phyloP scores from a whole-genome alignment of 2,329 filamentous ascomycete genomes.

The Claviceps sp. region DNA sequence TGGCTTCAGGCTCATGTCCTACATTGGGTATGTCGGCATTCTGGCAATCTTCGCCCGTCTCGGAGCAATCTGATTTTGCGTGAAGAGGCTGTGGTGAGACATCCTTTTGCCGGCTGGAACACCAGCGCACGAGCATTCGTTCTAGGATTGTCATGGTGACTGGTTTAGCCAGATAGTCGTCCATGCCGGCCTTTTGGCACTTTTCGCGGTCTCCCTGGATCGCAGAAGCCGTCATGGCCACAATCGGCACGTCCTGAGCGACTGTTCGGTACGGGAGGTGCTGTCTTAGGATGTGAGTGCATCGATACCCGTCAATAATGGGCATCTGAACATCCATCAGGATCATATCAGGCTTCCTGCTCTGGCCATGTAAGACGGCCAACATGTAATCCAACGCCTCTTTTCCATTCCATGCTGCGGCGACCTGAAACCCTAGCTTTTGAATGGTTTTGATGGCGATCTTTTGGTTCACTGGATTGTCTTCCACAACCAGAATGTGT shows the following conservation, averaged over 20 bases:
- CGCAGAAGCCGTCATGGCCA: conserved; percentile 71
- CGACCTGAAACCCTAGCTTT: conserved; percentile 59
- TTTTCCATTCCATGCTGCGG: conserved; percentile 63
- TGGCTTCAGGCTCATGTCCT: conserved; percentile 16
- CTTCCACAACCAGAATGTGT: conserved; percentile 67
- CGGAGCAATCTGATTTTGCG: conserved; percentile 31
- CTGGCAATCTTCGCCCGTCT: conserved; percentile 28
- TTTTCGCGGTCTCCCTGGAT: conserved; percentile 68
- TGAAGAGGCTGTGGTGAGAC: conserved; percentile 12
- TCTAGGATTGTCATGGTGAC: conserved; percentile 56
- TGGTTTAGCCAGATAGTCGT: conserved; percentile 62
- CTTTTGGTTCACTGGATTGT: conserved; percentile 64
- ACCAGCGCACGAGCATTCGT: conserved; percentile 60
- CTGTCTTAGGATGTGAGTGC: conserved; percentile 59
- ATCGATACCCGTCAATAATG: conserved; percentile 64
- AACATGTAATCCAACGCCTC: conserved; percentile 64
- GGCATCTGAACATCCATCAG: conserved; percentile 70
- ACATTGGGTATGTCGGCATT: conserved; percentile 27
- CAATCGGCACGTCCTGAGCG: conserved; percentile 53
- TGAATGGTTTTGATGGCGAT: conserved; percentile 64
- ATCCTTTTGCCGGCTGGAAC: conserved; percentile 20
- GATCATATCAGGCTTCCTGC: conserved; percentile 56
- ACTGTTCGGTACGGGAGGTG: conserved; percentile 50
- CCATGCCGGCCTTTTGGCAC: conserved; percentile 61
- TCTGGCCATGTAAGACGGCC: conserved; percentile 34